Evolutionary conservation across 768 basidiomycete species (phyloP).

Genomic region (Sarcodon aspratus): DNA sequence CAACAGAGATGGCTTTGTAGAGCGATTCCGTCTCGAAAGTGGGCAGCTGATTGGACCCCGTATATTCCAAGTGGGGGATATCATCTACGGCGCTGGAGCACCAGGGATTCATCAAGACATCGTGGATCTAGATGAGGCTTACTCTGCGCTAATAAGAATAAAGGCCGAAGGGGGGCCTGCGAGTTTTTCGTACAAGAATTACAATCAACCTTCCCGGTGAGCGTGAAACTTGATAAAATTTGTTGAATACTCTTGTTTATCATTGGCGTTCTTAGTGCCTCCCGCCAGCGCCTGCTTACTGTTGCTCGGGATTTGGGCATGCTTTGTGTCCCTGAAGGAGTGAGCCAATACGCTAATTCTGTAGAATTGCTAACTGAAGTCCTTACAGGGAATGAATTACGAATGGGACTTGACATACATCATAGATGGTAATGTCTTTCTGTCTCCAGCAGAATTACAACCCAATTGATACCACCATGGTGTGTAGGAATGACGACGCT

Average conservation of each 20-base stretch:
- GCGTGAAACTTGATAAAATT: background rate
- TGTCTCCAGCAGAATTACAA: background rate
- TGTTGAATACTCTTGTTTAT: background rate
- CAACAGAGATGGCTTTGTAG: slow-evolving; percentile 49
- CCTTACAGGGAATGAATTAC: slow-evolving; percentile 51
- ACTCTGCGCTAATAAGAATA: slow-evolving; percentile 53
- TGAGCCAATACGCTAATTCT: slow-evolving; percentile 14
- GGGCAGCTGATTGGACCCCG: slow-evolving; percentile 61
- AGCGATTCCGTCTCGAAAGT: slow-evolving; percentile 57
- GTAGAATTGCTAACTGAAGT: background rate
- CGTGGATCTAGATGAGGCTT: slow-evolving; percentile 47
- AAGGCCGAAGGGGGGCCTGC: slow-evolving; percentile 63
- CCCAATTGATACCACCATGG: background rate
- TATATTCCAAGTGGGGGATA: slow-evolving; percentile 57
- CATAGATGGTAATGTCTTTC: slow-evolving; percentile 41
- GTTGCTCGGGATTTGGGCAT: slow-evolving; percentile 53
- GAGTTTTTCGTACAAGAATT: slow-evolving; percentile 71
- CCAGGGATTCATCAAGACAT: slow-evolving; percentile 48
- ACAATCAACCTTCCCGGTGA: slow-evolving; percentile 56
- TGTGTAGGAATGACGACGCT: slow-evolving; percentile 62
- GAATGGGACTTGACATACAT: slow-evolving; percentile 78
- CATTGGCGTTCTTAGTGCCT: slow-evolving; percentile 29
- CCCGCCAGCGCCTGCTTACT: slow-evolving; percentile 52
- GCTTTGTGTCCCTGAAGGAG: slow-evolving; percentile 66
- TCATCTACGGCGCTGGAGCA: slow-evolving; percentile 45